Base-by-base conservation (phyloP, 345 rosid genomes). In the Rhodamnia argentea region DNA sequence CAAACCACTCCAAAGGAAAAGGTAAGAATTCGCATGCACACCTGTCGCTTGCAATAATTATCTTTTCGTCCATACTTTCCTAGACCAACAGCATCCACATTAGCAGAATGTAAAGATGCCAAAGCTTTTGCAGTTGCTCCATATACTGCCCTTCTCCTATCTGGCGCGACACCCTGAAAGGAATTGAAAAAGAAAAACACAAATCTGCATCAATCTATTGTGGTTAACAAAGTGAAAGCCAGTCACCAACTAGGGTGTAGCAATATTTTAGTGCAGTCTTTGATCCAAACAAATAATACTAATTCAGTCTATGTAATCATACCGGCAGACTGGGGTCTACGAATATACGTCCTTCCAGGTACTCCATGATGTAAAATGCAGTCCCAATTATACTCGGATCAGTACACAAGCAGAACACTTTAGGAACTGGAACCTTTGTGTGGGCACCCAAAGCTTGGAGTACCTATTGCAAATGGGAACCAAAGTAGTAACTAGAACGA, bases 341-440 rank as follows among this genome's bases (percentile, higher is more conserved):
- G 86, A 94, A 97, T 70, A 97, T 94, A 37, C 99, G 93, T 5
- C 99, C 99, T 91, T 97, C 98, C 92, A 97, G 90, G 84, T 89
- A 94, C 91, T 97, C 99, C 99, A 97, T 97, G 86, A 97, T 94
- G 92, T 97, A 97, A 90, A 97, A 97, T 23, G 93, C 90, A 83
- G 99, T 95, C 82, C 98, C 99, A 84, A 97, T 93, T 10, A 97
- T 92, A 83, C 85, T 84, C 0, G 93, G 89, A 89, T 96, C 98
- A 40, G 87, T 88, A 88, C 99, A 97, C 82, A 95, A 90, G 89
- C 96, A 96, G 86, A 91, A 94, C 50, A 90, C 98, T 91, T 91
- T 96, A 23, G 99, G 99, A 85, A 96, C 99, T 11, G 98, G 98
- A 84, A 96, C 98, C n/a, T 88, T 84, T 10, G 96, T 96, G 83